Conservation (phyloP, 2,329 filamentous ascomycete genomes). For the Microascus cirrosus region DNA sequence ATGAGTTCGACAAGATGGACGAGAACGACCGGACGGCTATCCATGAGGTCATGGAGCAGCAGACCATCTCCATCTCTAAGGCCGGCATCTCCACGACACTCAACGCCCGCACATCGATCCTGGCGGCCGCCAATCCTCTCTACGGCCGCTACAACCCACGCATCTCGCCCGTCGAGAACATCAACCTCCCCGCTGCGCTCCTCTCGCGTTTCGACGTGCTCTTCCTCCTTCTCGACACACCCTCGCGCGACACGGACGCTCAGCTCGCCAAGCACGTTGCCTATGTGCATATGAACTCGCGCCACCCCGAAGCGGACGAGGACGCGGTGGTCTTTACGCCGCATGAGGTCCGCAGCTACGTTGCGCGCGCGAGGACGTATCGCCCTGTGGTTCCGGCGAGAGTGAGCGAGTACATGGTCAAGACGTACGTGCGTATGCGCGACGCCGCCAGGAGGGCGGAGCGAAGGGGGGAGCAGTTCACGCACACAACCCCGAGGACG, state of each 20-base stretch:
- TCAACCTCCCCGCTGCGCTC: slow-evolving; percentile 94
- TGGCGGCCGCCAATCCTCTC: slow-evolving; percentile 91
- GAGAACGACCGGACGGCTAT: slow-evolving; percentile 73
- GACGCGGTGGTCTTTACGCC: slow-evolving; percentile 71
- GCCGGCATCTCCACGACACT: slow-evolving; percentile 63
- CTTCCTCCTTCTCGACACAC: slow-evolving; percentile 93
- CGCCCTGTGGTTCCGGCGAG: slow-evolving; percentile 74
- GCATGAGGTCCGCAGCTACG: slow-evolving; percentile 89
- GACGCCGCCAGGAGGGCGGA: slow-evolving; percentile 88
- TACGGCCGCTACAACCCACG: slow-evolving; percentile 98
- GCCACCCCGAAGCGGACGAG: slow-evolving; percentile 64
- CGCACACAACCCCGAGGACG: slow-evolving; percentile 88
- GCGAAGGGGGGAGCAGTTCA: slow-evolving; percentile 82
- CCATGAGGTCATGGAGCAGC: slow-evolving; percentile 83
- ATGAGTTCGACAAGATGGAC: slow-evolving; percentile 87
- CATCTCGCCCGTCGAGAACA: slow-evolving; percentile 95
- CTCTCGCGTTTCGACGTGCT: slow-evolving; percentile 95
- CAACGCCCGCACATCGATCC: slow-evolving; percentile 90
- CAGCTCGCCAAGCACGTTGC: slow-evolving; percentile 93
- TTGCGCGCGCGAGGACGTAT: slow-evolving; percentile 83
- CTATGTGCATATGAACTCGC: slow-evolving; percentile 93
- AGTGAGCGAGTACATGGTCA: slow-evolving; percentile 92
- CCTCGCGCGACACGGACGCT: slow-evolving; percentile 78
- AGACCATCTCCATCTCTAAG: slow-evolving; percentile 78
- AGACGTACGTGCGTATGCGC: slow-evolving; percentile 89